Evolutionary conservation across 2,329 filamentous ascomycete species (phyloP).

Genomic region (Corynespora cassiicola): DNA sequence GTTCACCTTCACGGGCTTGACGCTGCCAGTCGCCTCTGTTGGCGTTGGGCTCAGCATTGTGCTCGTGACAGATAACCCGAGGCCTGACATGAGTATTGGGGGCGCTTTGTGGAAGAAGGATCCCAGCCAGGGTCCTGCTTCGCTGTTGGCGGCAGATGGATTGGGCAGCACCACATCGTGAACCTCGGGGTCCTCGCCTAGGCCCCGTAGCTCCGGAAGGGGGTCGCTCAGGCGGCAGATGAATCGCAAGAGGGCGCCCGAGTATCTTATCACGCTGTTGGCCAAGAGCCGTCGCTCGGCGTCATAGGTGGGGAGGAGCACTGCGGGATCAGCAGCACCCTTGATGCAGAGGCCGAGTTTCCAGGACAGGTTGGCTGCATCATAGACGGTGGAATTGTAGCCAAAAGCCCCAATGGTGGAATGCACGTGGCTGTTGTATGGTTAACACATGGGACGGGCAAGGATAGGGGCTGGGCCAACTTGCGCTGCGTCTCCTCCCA

Average conservation of each 20-base stretch:
- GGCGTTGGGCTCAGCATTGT: too few relatives aligned
- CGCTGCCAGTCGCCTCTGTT: too few relatives aligned
- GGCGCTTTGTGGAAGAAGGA: slow-evolving; percentile 34
- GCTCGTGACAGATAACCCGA: slow-evolving; percentile 23
- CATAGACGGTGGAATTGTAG: slow-evolving; percentile 45
- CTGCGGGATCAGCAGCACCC: slow-evolving; percentile 19
- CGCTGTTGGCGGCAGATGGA: background rate
- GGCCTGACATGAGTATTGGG: slow-evolving; percentile 32
- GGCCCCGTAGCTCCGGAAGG: slow-evolving; percentile 17
- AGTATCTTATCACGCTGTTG: slow-evolving; percentile 23
- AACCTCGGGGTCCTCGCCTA: slow-evolving; percentile 6
- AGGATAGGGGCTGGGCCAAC: too few relatives aligned
- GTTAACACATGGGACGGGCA: too few relatives aligned
- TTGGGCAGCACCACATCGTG: background rate
- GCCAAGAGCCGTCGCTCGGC: slow-evolving; percentile 34
- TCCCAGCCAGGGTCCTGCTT: slow-evolving; percentile 7
- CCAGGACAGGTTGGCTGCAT: slow-evolving; percentile 45
- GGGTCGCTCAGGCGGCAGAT: slow-evolving; percentile 30
- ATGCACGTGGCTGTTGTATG: too few relatives aligned
- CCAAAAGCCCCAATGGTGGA: slow-evolving; percentile 46
- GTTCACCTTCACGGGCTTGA: slow-evolving; percentile 17
- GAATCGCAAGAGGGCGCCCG: slow-evolving; percentile 25
- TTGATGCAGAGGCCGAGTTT: slow-evolving; percentile 38
- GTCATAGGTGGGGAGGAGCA: slow-evolving; percentile 38
- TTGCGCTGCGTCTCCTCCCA: slow-evolving; percentile 37